Percentiles rank a stretch among this genome's conserved stretches.
phyloP scores from a whole-genome alignment of 345 rosid species.

The Crucihimalaya himalaica region DNA sequence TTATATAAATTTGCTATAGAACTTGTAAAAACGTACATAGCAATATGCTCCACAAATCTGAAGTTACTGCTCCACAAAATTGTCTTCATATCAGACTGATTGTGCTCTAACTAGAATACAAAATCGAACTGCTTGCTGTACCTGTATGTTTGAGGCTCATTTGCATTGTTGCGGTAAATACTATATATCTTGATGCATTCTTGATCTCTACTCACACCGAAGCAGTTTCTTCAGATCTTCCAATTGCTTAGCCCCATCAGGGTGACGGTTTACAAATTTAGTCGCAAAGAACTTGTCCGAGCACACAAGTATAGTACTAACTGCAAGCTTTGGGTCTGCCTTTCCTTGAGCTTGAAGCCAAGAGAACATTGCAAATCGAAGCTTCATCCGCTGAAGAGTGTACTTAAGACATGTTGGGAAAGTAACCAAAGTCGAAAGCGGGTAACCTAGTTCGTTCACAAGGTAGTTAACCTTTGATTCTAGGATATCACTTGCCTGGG shows the following conservation, averaged over 20 bases:
- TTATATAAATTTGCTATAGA: neutral
- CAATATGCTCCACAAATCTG: neutral
- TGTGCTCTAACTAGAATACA: conserved; percentile 5
- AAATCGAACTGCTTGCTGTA: neutral
- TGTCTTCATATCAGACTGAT: neutral
- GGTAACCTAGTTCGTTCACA: conserved; percentile 56
- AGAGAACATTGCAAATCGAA: conserved; percentile 60
- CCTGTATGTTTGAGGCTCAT: neutral
- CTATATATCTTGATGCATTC: conserved; percentile 8
- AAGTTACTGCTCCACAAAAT: neutral
- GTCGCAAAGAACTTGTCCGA: conserved; percentile 45
- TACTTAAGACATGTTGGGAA: conserved; percentile 67
- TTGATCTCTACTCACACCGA: conserved; percentile 8
- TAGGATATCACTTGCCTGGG: conserved; percentile 49
- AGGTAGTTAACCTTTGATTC: conserved; percentile 60
- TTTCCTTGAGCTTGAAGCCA: conserved; percentile 65
- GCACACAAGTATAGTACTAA: conserved; percentile 54
- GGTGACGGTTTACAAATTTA: conserved; percentile 55
- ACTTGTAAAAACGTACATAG: neutral
- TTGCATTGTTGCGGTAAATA: neutral
- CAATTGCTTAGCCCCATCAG: conserved; percentile 59
- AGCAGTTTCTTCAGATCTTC: conserved; percentile 50
- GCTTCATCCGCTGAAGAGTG: conserved; percentile 52
- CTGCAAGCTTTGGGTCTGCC: conserved; percentile 37
- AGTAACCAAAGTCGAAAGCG: conserved; percentile 46